phyloP scores from a whole-genome alignment of 495 filamentous ascomycete genomes.

The Hypoxylon trugodes region DNA sequence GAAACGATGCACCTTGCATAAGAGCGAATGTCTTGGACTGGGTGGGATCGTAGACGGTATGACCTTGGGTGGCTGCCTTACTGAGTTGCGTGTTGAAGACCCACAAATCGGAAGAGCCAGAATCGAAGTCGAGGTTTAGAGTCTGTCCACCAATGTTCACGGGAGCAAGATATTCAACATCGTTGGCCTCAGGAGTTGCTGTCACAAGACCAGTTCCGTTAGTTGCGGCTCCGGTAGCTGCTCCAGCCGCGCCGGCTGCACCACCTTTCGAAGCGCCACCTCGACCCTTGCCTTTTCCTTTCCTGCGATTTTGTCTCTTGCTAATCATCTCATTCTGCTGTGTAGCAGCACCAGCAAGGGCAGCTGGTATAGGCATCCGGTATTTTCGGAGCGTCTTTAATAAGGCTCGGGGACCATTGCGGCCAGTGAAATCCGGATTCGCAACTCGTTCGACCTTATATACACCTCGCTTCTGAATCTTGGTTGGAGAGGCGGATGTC shows the following conservation, averaged over 20 bases:
- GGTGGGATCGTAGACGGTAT: constrained; percentile 68
- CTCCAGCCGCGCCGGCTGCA: constrained; percentile 28
- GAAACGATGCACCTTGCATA: constrained; percentile 59
- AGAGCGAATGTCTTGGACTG: constrained; percentile 63
- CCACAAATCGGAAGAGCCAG: constrained; percentile 87
- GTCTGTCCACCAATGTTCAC: constrained; percentile 78
- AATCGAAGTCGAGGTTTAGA: constrained; percentile 82
- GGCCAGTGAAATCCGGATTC: constrained; percentile 59
- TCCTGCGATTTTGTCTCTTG: constrained; percentile 34
- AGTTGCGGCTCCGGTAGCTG: constrained; percentile 20
- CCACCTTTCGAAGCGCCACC: constrained; percentile 10
- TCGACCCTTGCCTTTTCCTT: constrained; percentile 28
- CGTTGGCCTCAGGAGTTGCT: constrained; percentile 67
- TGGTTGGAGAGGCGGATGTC: constrained; percentile 51
- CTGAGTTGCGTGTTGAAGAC: constrained; percentile 75
- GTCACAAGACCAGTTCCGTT: constrained; percentile 64
- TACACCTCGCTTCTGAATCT: constrained; percentile 53
- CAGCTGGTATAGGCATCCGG: constrained; percentile 58
- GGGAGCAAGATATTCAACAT: constrained; percentile 74
- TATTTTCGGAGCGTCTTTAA: constrained; percentile 72
- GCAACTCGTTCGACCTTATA: constrained; percentile 69
- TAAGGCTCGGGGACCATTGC: constrained; percentile 64
- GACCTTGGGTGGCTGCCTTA: constrained; percentile 52
- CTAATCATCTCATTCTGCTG: constrained; percentile 43
- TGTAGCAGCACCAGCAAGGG: constrained; percentile 50